Evolutionary conservation across 2,329 filamentous ascomycete genomes (phyloP), one percentile per base, ranked within the genome.

Genomic region (Coniochaeta hoffmannii): DNA sequence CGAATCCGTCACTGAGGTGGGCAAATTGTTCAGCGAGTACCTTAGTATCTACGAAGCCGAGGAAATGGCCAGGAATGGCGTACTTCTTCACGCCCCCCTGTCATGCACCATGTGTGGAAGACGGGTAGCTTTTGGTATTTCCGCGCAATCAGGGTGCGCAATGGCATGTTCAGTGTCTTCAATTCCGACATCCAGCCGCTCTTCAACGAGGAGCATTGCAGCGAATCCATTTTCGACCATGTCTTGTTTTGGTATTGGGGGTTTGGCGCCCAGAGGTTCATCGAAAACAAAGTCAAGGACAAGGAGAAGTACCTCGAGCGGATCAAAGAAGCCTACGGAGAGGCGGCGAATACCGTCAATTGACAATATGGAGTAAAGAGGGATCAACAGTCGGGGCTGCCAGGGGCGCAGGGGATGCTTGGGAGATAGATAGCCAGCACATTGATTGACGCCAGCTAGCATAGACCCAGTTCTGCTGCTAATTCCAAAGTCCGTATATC

Each of bases 91-190:
- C 10, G 38, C 22, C 17, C 38, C 53, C 24, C n/a, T n/a, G 31
- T 54, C 38, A 46, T 49, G 53, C 54, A 46, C 15, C 44, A 32
- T 2, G 46, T 52, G 9, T 55, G 44, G 44, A 12, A 56, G 12
- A 56, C 36, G 9, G 58, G 59, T 19, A 56, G 54, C 52, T 63
- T 61, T 53, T 63, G 60, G 58, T 63, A 59, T 52, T 63, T 63
- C 32, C 54, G 60, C 17, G 56, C 60, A 5, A 46, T 59, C n/a
- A 58, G 15, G 9, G 35, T 57, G 24, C 57, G 60, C 19, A 62
- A 63, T 30, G 60, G 54, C 53, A 59, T 63, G 57, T 61, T 56
- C 53, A 56, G 53, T 17, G 24, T 63, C 14, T 62, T 62, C 38
- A 57, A 59, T 31, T 32, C 38, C 26, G 53, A 61, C 50, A 55